A percentile compares a stretch with the other conserved stretches of the same genome.
These are phyloP conservation scores for Lodderomyces margitis DNA, from an alignment of 1,139 yeast genomes.

Conservation along the genomic window DNA sequence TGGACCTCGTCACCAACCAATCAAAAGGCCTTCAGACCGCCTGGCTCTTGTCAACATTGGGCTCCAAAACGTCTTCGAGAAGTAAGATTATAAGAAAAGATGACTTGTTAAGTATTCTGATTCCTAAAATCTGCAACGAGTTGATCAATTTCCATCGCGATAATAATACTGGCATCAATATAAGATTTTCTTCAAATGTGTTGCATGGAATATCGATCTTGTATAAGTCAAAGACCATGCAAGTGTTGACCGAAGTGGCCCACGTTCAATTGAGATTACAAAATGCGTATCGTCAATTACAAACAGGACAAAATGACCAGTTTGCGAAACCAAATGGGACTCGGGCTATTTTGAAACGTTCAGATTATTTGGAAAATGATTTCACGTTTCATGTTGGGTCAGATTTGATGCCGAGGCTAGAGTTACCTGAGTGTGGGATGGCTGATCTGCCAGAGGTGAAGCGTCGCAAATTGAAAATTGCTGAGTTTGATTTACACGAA, in stretches of 20 bases:
- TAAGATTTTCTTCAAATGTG: conserved; percentile 49
- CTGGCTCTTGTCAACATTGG: conserved; percentile 43
- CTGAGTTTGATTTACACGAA: conserved; percentile 11
- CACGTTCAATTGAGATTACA: conserved; percentile 26
- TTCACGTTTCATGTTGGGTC: conserved; percentile 35
- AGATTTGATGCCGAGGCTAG: conserved; percentile 1
- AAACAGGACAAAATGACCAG: background rate
- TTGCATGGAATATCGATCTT: conserved; percentile 58
- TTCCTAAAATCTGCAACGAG: conserved; percentile 45
- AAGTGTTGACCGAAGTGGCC: conserved; percentile 37
- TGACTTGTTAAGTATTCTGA: conserved; percentile 40
- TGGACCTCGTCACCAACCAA: conserved; percentile 9
- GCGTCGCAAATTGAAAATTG: conserved; percentile 18
- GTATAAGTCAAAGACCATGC: conserved; percentile 50
- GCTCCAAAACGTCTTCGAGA: conserved; percentile 26
- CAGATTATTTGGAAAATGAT: conserved; percentile 34
- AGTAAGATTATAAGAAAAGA: conserved; percentile 31
- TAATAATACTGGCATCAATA: conserved; percentile 18
- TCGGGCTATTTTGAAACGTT: conserved; percentile 6
- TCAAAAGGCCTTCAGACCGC: conserved; percentile 21
- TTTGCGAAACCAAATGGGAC: background rate
- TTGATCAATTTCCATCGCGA: conserved; percentile 19
- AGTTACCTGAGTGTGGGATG: background rate
- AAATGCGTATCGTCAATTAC: background rate
- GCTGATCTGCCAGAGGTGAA: conserved; percentile 8